Evolutionary conservation across 1,284 basidiomycete genomes (phyloP).

Genomic region (Heterobasidion occidentale): DNA sequence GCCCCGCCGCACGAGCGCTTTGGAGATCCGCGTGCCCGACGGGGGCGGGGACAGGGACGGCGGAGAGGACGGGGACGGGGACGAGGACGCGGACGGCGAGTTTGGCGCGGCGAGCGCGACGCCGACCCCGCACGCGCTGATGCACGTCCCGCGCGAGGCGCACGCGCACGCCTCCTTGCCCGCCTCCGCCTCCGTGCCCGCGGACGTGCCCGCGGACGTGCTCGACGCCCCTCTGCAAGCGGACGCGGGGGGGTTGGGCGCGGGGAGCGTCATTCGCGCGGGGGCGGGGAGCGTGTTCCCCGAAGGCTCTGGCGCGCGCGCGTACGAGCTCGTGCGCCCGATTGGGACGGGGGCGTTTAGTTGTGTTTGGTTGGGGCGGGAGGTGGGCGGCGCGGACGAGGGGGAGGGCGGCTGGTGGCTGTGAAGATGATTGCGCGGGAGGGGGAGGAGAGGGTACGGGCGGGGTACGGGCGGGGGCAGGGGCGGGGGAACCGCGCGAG

Average conservation of each 20-base stretch:
- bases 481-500: slow-evolving; percentile 33
- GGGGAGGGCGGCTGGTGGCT: slow-evolving; percentile 46
- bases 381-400: slow-evolving; percentile 8
- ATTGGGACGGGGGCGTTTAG: slow-evolving; percentile 76
- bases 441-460: slow-evolving; percentile 25
- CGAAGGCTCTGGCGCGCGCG: slow-evolving; percentile 18
- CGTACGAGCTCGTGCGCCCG: slow-evolving; percentile 37
- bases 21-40: background rate
- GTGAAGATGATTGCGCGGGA: slow-evolving; percentile 76
- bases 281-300: background rate
- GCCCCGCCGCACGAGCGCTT: background rate
- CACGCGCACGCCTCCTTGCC: background rate
- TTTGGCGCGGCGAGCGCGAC: background rate
- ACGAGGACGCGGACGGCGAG: background rate
- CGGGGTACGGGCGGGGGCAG: slow-evolving; percentile 12
- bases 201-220: background rate
- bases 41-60: background rate
- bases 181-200: too few species aligned
- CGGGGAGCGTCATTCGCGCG: slow-evolving; percentile 14
- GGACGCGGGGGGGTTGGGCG: background rate
- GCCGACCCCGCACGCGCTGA: background rate
- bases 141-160: background rate
- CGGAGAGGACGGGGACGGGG: too few species aligned
- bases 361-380: slow-evolving; percentile 43
- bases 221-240: background rate